Evolutionary conservation across 1,284 basidiomycete species (phyloP), one percentile per base, ranked within the genome.

Genomic region (Malassezia sympodialis): DNA sequence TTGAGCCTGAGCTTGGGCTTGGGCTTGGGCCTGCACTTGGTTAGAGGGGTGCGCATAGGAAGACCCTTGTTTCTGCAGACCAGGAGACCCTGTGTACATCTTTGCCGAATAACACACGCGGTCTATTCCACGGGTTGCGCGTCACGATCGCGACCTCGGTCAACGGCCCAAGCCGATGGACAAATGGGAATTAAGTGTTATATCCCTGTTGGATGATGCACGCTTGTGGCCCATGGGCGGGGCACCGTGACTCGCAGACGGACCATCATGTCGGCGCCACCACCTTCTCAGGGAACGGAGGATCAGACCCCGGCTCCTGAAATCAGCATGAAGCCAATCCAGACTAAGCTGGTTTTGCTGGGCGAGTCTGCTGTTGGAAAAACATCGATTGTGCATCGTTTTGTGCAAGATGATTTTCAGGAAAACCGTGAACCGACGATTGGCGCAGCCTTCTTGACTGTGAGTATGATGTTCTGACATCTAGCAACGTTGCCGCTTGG

Each of bases 401-500:
- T 99, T 75, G 91, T 96, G 76, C 73, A 86, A 75, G 88, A 93
- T 78, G 90, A 93, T 75, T 94, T 93, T 76, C 88, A 91, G 77
- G 83, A 87, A 60, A 91, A 93, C 81, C 91, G 93, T 78, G 90
- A 94, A 73, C 94, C 94, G 12, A 99, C 94, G 19, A 99, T 98
- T 72, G 94, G 93, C 48, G 88, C 90, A 47, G 90, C 90, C 4
- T 94, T 94, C 71, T 53, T 74, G 1, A 72, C 72, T 37, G 67
- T 71, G 31, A 51, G 63, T 66, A 8, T 8, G 5, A 2, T 19
- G 8, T 12, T 19, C 26, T 21, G 12, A 41, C 30, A 12, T 19
- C 28, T 34, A 69, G 61, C 72, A 74, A 65, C 72, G 73, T 46
- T 91, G 89, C 72, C 84, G 88, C 58, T 80, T 91, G 40, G 71